Conservation (phyloP, 2,329 filamentous ascomycete genomes). For the Teratosphaeria destructans region DNA sequence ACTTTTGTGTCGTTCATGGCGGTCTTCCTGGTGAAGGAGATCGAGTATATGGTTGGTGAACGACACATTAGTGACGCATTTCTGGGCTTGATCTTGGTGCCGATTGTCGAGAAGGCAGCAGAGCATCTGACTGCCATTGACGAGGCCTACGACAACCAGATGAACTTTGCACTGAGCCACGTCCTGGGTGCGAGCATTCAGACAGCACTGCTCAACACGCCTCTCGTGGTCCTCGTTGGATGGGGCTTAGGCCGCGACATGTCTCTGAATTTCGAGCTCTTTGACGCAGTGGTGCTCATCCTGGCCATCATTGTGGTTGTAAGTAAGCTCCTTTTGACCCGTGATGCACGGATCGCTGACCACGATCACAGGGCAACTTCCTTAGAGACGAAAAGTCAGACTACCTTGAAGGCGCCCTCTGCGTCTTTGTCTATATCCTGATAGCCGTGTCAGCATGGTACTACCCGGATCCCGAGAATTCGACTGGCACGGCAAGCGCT, state of each 20-base stretch:
- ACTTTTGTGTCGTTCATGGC: slow-evolving; percentile 64
- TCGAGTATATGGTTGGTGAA: slow-evolving; percentile 48
- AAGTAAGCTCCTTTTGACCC: not conserved
- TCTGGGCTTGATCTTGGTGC: slow-evolving; percentile 64
- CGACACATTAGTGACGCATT: slow-evolving; percentile 46
- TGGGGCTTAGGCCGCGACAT: slow-evolving; percentile 66
- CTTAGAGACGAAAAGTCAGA: slow-evolving; percentile 80
- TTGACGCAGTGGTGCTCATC: slow-evolving; percentile 73
- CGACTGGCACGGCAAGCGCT: slow-evolving; percentile 4
- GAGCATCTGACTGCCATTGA: slow-evolving; percentile 77
- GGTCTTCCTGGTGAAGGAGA: slow-evolving; percentile 65
- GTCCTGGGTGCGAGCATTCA: slow-evolving; percentile 81
- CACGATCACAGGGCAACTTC: slow-evolving; percentile 53
- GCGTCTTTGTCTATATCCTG: slow-evolving; percentile 58
- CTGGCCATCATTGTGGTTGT: slow-evolving; percentile 56
- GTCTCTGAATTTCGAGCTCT: slow-evolving; percentile 76
- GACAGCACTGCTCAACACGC: slow-evolving; percentile 79
- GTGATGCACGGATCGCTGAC: not conserved
- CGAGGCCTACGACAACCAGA: slow-evolving; percentile 69
- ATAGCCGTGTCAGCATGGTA: slow-evolving; percentile 53
- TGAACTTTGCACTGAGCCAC: slow-evolving; percentile 73
- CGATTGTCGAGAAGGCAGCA: slow-evolving; percentile 74
- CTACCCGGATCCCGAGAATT: slow-evolving; percentile 42
- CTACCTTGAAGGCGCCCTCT: slow-evolving; percentile 76
- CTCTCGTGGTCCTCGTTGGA: slow-evolving; percentile 70